Percentiles rank a stretch among this genome's conserved stretches.
Evolutionary conservation across 257 asterid species (phyloP).

Genomic region (Penstemon eatonii): DNA sequence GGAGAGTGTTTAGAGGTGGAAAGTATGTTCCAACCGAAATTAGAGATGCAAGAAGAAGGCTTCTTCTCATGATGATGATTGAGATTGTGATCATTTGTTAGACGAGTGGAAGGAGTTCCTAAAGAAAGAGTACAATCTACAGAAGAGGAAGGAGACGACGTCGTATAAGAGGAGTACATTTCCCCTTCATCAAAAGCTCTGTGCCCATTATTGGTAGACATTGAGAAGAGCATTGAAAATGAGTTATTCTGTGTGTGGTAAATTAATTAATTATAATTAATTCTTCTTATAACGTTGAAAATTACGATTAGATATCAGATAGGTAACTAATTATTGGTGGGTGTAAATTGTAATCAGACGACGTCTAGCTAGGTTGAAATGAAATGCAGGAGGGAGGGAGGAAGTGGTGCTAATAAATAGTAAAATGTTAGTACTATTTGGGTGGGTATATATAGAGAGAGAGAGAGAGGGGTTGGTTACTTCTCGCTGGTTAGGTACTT

Average conservation of each 20-base stretch:
- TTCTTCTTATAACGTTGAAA: too few relatives aligned
- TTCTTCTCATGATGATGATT: conserved; percentile 39
- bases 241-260: conserved; percentile 31
- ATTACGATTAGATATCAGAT: too few relatives aligned
- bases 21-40: conserved; percentile 75
- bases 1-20: conserved; percentile 54
- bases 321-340: too few relatives aligned
- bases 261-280: background rate
- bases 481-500: too few relatives aligned
- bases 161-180: conserved; percentile 21
- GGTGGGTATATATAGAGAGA: conserved; percentile 14
- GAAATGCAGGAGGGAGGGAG: background rate
- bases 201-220: conserved; percentile 21
- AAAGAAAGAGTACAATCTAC: conserved; percentile 66
- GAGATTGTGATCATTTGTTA: conserved; percentile 7
- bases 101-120: conserved; percentile 77
- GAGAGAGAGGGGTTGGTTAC: background rate
- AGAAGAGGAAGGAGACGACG: conserved; percentile 29
- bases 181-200: conserved; percentile 21
- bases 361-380: background rate
- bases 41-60: conserved; percentile 58
- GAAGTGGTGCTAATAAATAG: background rate
- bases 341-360: too few relatives aligned
- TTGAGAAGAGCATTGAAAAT: conserved; percentile 49
- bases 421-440: background rate